phyloP scores from a whole-genome alignment of 805 yeast genomes.

The Cyberlindnera xylosilytica region DNA sequence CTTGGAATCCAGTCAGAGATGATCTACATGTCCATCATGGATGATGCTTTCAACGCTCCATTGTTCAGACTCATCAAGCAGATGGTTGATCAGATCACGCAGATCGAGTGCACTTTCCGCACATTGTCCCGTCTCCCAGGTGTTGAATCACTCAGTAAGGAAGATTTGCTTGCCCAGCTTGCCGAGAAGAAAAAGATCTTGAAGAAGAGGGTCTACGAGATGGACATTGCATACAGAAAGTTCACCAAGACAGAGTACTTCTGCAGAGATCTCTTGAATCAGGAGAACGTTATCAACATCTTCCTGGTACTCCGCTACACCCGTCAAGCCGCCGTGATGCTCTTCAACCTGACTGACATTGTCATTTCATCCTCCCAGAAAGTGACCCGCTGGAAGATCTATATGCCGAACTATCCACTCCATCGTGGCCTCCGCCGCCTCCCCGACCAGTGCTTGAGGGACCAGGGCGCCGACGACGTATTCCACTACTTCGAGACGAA shows the following conservation, averaged over 20 bases:
- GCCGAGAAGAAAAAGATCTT: conserved; percentile 21
- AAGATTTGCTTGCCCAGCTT: conserved; percentile 4
- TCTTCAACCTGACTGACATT: conserved; percentile 26
- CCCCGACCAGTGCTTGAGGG: conserved; percentile 41
- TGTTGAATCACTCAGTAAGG: background rate
- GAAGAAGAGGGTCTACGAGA: conserved; percentile 28
- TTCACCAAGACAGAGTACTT: conserved; percentile 37
- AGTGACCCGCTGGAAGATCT: conserved; percentile 31
- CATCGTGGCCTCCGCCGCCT: conserved; percentile 38
- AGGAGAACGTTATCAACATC: conserved; percentile 35
- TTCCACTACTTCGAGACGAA: conserved; percentile 41
- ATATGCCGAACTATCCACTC: conserved; percentile 38
- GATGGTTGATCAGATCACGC: conserved; percentile 30
- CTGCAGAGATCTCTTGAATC: conserved; percentile 32
- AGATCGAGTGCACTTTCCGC: conserved; percentile 17
- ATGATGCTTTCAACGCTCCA: conserved; percentile 31
- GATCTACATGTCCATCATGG: conserved; percentile 30
- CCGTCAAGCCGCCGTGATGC: conserved; percentile 37
- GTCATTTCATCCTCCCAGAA: conserved; percentile 7
- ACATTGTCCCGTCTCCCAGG: background rate
- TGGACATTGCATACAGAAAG: conserved; percentile 34
- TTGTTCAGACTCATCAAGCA: conserved; percentile 29
- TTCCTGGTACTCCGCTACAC: conserved; percentile 40
- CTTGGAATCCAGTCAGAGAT: conserved; percentile 7
- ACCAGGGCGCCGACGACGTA: conserved; percentile 45